Base-by-base conservation (phyloP, 2,329 filamentous ascomycete genomes). In the Fusarium goolgardi region DNA sequence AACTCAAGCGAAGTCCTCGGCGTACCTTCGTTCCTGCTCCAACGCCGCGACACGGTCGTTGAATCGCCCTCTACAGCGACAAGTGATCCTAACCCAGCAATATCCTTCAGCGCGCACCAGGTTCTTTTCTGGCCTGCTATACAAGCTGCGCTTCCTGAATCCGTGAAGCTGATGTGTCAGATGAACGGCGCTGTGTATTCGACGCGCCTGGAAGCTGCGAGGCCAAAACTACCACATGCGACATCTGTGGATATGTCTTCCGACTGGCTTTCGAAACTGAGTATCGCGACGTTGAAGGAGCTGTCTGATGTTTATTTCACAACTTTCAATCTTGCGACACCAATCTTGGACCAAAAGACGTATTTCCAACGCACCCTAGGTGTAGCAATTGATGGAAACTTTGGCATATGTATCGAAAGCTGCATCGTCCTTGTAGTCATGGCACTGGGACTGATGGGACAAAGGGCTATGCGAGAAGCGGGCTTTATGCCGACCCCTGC, bases 281-380 rank as follows among this genome's bases (percentile, higher is more conserved):
- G 67, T 1, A 52, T 69, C 1, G 50, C 66, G 8, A 67, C 59
- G 1, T 5, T 69, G 3, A 69, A 70, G 3, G 52, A 69, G 16
- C 4, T 69, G 2, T 70, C 66, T 4, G 67, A 70, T 20, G 47
- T 69, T 4, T 69, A 67, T 12, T 69, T 69, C 8, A 56, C 67
- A 0, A 69, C 67, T 0, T 69, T 69, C 0, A 69, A 69, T 1
- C 47, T 69, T 0, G 67, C 66, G 0, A 69, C 55, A 3, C 67
- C 67, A 0, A 70, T 69, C 0, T 9, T 69, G 5, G 67, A 69
- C 2, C 67, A 70, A 1, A 70, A 70, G 54, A 70, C 63, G 1
- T 69, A 70, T 29, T 70, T 69, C 0, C 67, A 67, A 4, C 67
- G 63, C 0, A 70, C 67, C 0, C n/a, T 69, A 0, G 66, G 66